Base-by-base conservation (phyloP, 805 yeast genomes). In the Kodamaea lidongshanica region DNA sequence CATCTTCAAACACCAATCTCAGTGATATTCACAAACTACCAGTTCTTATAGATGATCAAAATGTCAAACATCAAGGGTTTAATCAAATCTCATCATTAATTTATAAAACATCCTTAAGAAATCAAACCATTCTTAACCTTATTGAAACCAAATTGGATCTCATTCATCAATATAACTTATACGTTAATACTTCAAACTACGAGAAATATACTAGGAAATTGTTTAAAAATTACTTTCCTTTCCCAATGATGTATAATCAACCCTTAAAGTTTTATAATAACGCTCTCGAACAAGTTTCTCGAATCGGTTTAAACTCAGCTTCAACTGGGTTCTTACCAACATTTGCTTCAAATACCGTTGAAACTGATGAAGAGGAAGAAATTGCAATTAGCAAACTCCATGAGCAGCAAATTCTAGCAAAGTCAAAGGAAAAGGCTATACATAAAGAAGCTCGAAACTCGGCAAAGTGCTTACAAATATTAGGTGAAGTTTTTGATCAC, bases 171-270 rank as follows among this genome's bases (percentile, higher is more conserved):
- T 79, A 78, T 47, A 72, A 74, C 29, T 50, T 76, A 19, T 79
- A 70, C 41, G 52, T 77, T 26, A 71, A 76, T 42, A 62, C 67
- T 16, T 54, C 51, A 11, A 80, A 81, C 48, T 81, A 79, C 50
- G 80, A 74, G 35, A 49, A 59, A 8, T 77, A 67, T 41, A 72
- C 86, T 4, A 62, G 84, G 37, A 68, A 69, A 13, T 43, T 69
- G 11, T 78, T 78, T 46, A 58, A 64, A 25, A 42, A 57, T 4
- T 66, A 72, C 33, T 52, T 79, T 12, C 79, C 83, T 5, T 81
- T 80, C 56, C 89, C 88, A 7, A 67, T 79, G 71, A 83, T 79
- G 70, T 80, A 79, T 48, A 72, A 72, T 37, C 74, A 79, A 13
- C 87, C 88, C 1, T 39, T 74, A 21, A 58, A 54, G 23, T 61